phyloP scores from a whole-genome alignment of 2,329 filamentous ascomycete species.

The Bretziella fagacearum region DNA sequence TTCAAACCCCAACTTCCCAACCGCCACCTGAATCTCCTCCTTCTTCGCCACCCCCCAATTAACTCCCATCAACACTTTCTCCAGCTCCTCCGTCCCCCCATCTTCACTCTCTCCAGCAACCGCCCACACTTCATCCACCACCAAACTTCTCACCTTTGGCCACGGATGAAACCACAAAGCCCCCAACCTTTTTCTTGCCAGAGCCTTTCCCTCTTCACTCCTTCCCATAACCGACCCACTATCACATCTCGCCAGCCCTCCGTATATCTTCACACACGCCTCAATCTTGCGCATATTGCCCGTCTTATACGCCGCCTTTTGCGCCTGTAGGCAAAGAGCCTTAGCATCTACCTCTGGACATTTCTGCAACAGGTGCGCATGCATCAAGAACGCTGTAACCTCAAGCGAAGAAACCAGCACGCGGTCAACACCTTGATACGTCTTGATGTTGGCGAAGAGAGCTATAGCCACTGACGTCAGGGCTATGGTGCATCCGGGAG shows the following conservation, averaged over 20 bases:
- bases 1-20: slow-evolving; percentile 27
- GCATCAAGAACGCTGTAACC: slow-evolving; percentile 58
- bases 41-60: slow-evolving; percentile 43
- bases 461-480: slow-evolving; percentile 31
- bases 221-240: slow-evolving; percentile 12
- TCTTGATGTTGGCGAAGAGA: slow-evolving; percentile 36
- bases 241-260: slow-evolving; percentile 37
- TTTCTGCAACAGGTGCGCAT: slow-evolving; percentile 35
- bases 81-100: slow-evolving; percentile 17
- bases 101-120: slow-evolving; percentile 22
- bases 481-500: slow-evolving; percentile 18
- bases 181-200: slow-evolving; percentile 50
- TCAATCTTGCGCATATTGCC: slow-evolving; percentile 68
- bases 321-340: slow-evolving; percentile 49
- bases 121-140: slow-evolving; percentile 44
- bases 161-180: slow-evolving; percentile 68
- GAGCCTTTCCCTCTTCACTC: slow-evolving; percentile 23
- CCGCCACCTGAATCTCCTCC: slow-evolving; percentile 26
- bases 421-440: slow-evolving; percentile 45
- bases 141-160: slow-evolving; percentile 48
- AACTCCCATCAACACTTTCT: slow-evolving; percentile 28
- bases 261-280: slow-evolving; percentile 66
- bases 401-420: slow-evolving; percentile 62
- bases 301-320: slow-evolving; percentile 69
- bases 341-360: slow-evolving; percentile 29